phyloP scores from a whole-genome alignment of 2,329 filamentous ascomycete species.

The Aspergillus chevalieri region DNA sequence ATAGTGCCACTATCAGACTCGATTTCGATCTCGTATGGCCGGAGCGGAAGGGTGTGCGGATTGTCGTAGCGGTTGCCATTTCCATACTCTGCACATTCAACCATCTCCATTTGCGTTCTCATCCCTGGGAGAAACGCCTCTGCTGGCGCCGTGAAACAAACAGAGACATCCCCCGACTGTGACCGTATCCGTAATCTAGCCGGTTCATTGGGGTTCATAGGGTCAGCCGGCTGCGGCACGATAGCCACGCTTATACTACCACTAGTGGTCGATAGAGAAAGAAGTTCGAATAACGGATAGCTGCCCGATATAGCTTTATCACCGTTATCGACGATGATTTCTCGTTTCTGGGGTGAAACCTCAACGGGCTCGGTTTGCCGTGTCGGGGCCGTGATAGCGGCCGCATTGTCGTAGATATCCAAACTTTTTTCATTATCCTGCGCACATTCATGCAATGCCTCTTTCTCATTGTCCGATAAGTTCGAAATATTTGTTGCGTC shows the following conservation, averaged over 20 bases:
- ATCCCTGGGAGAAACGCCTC: conserved; percentile 1
- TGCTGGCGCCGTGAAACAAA: conserved; percentile 13
- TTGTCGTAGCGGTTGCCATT: background rate
- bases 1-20: conserved; percentile 22
- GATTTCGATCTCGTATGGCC: conserved; percentile 24
- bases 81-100: background rate
- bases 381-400: background rate
- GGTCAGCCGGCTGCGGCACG: conserved; percentile 26
- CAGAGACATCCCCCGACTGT: conserved; percentile 20
- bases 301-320: conserved; percentile 19
- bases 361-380: background rate
- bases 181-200: conserved; percentile 22
- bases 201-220: conserved; percentile 17
- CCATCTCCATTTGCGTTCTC: conserved; percentile 3
- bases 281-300: conserved; percentile 27
- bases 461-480: no score
- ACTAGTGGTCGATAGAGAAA: conserved; percentile 24
- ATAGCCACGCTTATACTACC: conserved; percentile 25
- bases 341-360: conserved; percentile 1
- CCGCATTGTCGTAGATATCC: background rate
- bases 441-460: no score
- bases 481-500: no score
- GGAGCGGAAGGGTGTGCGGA: conserved; percentile 8
- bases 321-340: conserved; percentile 14
- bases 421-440: no score